Conservation (phyloP, 208 protist genomes). For the Blastocrithidia nonstop region DNA sequence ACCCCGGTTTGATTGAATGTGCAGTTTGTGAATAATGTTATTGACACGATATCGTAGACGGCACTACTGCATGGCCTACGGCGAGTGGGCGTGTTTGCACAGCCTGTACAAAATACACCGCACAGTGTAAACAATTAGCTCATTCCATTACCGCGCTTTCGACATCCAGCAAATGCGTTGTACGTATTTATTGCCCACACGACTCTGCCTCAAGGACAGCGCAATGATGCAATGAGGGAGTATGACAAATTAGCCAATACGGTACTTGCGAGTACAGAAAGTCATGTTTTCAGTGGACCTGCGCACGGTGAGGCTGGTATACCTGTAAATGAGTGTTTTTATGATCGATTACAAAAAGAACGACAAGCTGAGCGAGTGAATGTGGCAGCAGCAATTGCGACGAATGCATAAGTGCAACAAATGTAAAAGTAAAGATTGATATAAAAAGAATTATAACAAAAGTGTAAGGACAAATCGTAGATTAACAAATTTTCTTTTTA, state of each 20-base stretch:
- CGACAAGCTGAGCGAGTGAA: too few species aligned
- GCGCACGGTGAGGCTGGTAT: slow-evolving; percentile 8
- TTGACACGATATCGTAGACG: slow-evolving; percentile 15
- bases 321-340: slow-evolving; percentile 53
- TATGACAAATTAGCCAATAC: too few species aligned
- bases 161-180: too few species aligned
- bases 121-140: too few species aligned
- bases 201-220: too few species aligned
- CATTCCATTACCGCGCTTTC: too few species aligned
- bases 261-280: too few species aligned
- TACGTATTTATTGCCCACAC: too few species aligned
- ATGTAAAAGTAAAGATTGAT: slow-evolving; percentile 3
- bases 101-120: too few species aligned
- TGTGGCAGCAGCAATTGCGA: too few species aligned
- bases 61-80: slow-evolving; percentile 20
- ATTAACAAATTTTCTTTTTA: slow-evolving; percentile 1
- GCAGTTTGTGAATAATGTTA: slow-evolving; percentile 27
- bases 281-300: slow-evolving; percentile 11
- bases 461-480: not conserved
- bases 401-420: too few species aligned
- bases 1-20: slow-evolving; percentile 24
- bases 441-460: slow-evolving; percentile 2
- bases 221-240: too few species aligned
- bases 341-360: slow-evolving; percentile 57
- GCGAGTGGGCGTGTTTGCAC: slow-evolving; percentile 28